These are phyloP conservation scores for Alternaria ventricosa DNA, from an alignment of 2,329 filamentous ascomycete genomes.

Conservation along the genomic window DNA sequence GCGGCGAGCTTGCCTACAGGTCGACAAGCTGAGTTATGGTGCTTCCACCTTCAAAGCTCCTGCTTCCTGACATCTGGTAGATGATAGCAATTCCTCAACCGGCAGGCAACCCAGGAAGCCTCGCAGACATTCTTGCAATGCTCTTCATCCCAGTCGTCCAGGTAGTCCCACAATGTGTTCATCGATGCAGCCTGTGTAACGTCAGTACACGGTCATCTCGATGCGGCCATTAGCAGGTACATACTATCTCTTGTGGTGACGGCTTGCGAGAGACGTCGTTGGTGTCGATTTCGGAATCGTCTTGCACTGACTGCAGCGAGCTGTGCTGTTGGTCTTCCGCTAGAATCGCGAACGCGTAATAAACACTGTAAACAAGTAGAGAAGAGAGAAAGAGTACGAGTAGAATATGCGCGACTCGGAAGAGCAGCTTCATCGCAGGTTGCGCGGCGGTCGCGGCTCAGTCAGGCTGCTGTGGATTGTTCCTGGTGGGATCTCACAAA, in stretches of 20 bases:
- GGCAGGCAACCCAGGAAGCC: slow-evolving; percentile 23
- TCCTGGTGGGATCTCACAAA: background rate
- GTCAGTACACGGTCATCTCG: background rate
- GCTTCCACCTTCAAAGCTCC: background rate
- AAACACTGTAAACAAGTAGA: slow-evolving; percentile 9
- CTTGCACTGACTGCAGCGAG: background rate
- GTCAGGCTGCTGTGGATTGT: background rate
- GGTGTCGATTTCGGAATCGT: background rate
- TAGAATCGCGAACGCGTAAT: slow-evolving; percentile 10
- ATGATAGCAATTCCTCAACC: slow-evolving; percentile 15
- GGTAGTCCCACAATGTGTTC: slow-evolving; percentile 23
- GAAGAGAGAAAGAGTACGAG: slow-evolving; percentile 4
- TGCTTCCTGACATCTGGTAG: slow-evolving; percentile 16
- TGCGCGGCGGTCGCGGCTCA: background rate
- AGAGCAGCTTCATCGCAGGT: slow-evolving; percentile 3
- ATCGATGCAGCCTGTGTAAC: slow-evolving; percentile 16
- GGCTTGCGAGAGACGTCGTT: background rate
- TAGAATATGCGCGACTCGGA: slow-evolving; percentile 5
- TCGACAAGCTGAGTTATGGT: no score
- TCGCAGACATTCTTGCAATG: slow-evolving; percentile 23
- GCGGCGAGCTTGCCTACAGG: no score
- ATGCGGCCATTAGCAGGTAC: background rate
- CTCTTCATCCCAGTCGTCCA: slow-evolving; percentile 21
- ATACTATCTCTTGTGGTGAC: background rate
- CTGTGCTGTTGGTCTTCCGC: background rate